Percentiles rank a stretch among this genome's conserved stretches.
These are phyloP conservation scores for Graphilbum fragrans DNA, from an alignment of 2,329 filamentous ascomycete species.

Conservation along the genomic window DNA sequence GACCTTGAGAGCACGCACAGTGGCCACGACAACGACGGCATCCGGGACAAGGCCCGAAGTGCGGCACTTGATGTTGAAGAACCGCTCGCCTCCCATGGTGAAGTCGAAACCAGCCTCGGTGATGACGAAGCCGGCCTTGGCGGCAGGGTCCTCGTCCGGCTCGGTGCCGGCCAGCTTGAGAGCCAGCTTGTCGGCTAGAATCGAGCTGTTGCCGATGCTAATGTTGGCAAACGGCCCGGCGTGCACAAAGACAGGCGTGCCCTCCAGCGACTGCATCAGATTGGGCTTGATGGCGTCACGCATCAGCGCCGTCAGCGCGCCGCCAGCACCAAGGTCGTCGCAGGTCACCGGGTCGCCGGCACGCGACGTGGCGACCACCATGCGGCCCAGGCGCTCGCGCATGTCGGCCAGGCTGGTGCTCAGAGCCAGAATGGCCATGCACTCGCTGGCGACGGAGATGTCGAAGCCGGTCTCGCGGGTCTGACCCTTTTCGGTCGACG, in stretches of 20 bases:
- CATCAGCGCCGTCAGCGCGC: conserved; percentile 88
- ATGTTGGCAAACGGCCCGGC: conserved; percentile 98
- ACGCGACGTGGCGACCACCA: conserved; percentile 86
- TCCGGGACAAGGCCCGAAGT: conserved; percentile 87
- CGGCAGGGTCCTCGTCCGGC: conserved; percentile 69
- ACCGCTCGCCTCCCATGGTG: conserved; percentile 98
- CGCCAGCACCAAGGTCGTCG: conserved; percentile 87
- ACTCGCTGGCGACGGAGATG: conserved; percentile 94
- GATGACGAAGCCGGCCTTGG: conserved; percentile 83
- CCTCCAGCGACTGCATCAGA: conserved; percentile 95
- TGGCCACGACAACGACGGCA: conserved; percentile 89
- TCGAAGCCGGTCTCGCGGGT: conserved; percentile 88
- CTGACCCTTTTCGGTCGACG: conserved; percentile 81
- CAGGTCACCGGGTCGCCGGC: conserved; percentile 86
- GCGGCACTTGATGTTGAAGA: conserved; percentile 99
- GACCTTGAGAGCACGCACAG: conserved; percentile 89
- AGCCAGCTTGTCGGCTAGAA: conserved; percentile 88
- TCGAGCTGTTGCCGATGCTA: conserved; percentile 90
- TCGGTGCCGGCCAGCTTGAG: conserved; percentile 94
- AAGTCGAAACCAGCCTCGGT: conserved; percentile 98
- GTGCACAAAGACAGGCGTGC: conserved; percentile 94
- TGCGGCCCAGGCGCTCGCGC: conserved; percentile 83
- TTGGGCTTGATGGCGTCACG: conserved; percentile 98
- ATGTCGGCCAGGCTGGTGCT: conserved; percentile 81
- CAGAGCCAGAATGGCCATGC: conserved; percentile 94